These are phyloP conservation scores for Trichoderma sp. DNA, from an alignment of 2,329 filamentous ascomycete species.

Conservation along the genomic window DNA sequence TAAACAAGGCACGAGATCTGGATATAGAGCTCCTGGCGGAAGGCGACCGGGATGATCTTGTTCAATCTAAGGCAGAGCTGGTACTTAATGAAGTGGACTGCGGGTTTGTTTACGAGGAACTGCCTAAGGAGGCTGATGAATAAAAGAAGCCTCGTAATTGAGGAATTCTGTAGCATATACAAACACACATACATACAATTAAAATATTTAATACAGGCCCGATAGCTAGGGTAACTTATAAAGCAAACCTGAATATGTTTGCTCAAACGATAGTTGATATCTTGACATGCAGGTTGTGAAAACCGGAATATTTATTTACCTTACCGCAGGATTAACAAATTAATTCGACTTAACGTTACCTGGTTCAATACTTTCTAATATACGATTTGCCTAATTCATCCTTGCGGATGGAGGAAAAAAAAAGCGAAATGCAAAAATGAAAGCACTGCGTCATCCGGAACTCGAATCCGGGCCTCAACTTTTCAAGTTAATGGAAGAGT, in stretches of 20 bases:
- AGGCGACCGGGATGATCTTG: slow-evolving; percentile 21
- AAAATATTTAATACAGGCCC: not conserved
- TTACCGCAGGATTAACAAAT: not conserved
- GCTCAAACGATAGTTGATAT: not conserved
- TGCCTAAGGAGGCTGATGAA: slow-evolving; percentile 9
- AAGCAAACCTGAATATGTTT: not conserved
- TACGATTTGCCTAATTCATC: not conserved
- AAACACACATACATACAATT: not conserved
- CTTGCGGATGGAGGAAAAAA: not conserved
- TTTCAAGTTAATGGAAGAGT: slow-evolving; percentile 14
- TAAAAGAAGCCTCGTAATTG: not conserved
- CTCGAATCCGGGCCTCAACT: slow-evolving; percentile 19
- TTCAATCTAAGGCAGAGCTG: slow-evolving; percentile 30
- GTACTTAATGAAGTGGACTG: slow-evolving; percentile 34
- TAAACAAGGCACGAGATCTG: slow-evolving; percentile 32
- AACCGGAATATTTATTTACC: too few relatives aligned
- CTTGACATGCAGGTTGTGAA: not conserved
- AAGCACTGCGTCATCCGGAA: slow-evolving; percentile 13
- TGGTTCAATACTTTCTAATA: not conserved
- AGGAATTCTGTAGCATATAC: not conserved
- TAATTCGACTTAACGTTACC: not conserved
- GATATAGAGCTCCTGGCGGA: slow-evolving; percentile 25
- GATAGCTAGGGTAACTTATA: not conserved
- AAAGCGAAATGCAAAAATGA: not conserved
- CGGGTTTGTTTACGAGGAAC: slow-evolving; percentile 35